These are phyloP conservation scores for Syzygium grande DNA, from an alignment of 345 rosid genomes.

Conservation along the genomic window DNA sequence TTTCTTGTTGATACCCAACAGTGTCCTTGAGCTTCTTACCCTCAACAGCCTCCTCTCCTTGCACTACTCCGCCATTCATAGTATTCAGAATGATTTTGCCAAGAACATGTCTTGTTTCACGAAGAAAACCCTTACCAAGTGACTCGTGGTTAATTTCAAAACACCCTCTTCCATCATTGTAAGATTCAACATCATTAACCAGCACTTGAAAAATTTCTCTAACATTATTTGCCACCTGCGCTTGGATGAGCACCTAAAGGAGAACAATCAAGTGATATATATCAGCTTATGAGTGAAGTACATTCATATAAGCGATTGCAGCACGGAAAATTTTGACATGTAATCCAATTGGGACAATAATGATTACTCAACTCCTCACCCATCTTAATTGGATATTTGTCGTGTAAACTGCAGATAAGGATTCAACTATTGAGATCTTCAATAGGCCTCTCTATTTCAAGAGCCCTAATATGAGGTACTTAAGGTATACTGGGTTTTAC, in stretches of 20 bases:
- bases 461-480: not conserved
- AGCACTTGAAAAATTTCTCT: constrained; percentile 36
- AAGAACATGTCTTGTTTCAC: constrained; percentile 58
- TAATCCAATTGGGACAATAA: not conserved
- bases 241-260: constrained; percentile 55
- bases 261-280: not conserved
- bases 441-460: not conserved
- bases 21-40: not conserved
- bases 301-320: not conserved
- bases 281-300: not conserved
- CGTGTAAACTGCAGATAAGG: not conserved
- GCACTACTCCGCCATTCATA: constrained; percentile 27
- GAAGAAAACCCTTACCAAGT: constrained; percentile 50
- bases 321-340: not conserved
- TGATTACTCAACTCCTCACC: not conserved
- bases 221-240: constrained; percentile 25
- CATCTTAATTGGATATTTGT: not conserved
- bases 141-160: constrained; percentile 28
- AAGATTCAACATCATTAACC: constrained; percentile 24
- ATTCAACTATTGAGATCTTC: not conserved
- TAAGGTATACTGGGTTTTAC: not conserved
- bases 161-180: constrained; percentile 17
- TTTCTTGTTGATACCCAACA: not conserved
- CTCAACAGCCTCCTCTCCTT: constrained; percentile 6
- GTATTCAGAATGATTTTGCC: constrained; percentile 77